A percentile compares a stretch with the other conserved stretches of the same genome.
Evolutionary conservation across 2,329 filamentous ascomycete species (phyloP).

Genomic region (Acrocalymma vagum): DNA sequence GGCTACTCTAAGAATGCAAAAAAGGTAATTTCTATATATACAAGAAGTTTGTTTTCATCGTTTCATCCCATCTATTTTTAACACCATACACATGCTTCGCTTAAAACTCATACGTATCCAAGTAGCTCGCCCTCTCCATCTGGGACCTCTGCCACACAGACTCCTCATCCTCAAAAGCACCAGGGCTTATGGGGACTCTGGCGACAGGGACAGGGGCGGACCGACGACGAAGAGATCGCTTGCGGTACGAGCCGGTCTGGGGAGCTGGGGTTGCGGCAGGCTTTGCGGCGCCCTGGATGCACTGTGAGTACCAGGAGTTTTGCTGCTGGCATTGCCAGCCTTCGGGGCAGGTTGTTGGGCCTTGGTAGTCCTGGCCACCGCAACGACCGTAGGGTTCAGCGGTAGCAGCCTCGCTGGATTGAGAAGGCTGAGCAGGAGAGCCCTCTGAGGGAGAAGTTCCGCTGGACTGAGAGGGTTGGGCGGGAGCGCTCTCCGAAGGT

Average conservation of each 20-base stretch:
- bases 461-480: constrained; percentile 4
- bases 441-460: constrained; percentile 7
- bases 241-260: background rate
- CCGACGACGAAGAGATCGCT: background rate
- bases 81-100: too few relatives aligned
- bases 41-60: too few relatives aligned
- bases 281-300: constrained; percentile 22
- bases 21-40: too few relatives aligned
- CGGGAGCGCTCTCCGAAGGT: constrained; percentile 7
- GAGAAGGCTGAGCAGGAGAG: constrained; percentile 1
- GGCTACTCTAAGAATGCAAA: too few relatives aligned
- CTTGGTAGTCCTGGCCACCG: constrained; percentile 52
- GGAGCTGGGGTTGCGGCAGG: background rate
- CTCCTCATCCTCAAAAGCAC: background rate
- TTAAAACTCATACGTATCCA: constrained; percentile 6
- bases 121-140: constrained; percentile 2
- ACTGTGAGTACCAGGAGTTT: constrained; percentile 57
- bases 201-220: background rate
- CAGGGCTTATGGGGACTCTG: background rate
- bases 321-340: constrained; percentile 48
- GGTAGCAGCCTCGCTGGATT: constrained; percentile 7
- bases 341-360: constrained; percentile 47
- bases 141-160: background rate
- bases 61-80: too few relatives aligned
- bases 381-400: constrained; percentile 55